Evolutionary conservation across 192 early-diverging fungal genomes (phyloP).

Genomic region (Linnemannia zychae): DNA sequence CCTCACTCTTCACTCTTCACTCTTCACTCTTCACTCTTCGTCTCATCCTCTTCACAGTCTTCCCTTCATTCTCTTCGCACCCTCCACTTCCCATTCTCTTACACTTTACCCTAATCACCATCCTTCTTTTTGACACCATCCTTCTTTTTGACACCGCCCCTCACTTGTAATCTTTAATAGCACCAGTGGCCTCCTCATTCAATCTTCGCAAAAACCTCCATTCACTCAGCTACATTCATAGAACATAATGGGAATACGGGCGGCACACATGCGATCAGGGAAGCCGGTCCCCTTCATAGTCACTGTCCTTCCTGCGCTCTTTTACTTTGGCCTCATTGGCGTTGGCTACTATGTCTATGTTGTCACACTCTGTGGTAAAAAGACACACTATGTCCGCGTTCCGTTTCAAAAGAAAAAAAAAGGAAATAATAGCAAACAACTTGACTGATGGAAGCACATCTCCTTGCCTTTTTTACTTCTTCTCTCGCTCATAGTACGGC

Average conservation of each 20-base stretch:
- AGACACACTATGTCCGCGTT: too few species aligned
- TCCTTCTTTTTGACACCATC: too few species aligned
- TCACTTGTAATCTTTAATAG: too few species aligned
- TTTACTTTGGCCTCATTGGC: constrained; percentile 40
- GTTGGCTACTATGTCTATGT: constrained; percentile 45
- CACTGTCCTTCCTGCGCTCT: constrained; percentile 32
- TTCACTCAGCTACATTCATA: too few species aligned
- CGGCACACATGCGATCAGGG: constrained; percentile 44
- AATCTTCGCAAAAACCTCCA: too few species aligned
- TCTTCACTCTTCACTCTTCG: neutral
- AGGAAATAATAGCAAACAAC: neutral
- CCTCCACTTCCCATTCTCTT: neutral
- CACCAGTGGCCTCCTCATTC: too few species aligned
- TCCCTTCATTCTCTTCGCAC: neutral
- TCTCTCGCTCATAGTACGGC: constrained; percentile 1
- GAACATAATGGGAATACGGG: constrained; percentile 20
- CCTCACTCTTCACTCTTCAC: too few species aligned
- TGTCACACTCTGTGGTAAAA: constrained; percentile 36
- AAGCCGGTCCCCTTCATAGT: constrained; percentile 34
- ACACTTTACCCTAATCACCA: neutral
- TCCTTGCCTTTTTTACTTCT: neutral
- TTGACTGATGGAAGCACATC: neutral
- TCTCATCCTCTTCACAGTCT: too few species aligned
- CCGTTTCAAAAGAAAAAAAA: neutral
- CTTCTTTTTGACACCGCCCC: too few species aligned